Percentiles rank a stretch among this genome's conserved stretches.
Conservation (phyloP, 768 basidiomycete genomes). For the Boletales sp. region DNA sequence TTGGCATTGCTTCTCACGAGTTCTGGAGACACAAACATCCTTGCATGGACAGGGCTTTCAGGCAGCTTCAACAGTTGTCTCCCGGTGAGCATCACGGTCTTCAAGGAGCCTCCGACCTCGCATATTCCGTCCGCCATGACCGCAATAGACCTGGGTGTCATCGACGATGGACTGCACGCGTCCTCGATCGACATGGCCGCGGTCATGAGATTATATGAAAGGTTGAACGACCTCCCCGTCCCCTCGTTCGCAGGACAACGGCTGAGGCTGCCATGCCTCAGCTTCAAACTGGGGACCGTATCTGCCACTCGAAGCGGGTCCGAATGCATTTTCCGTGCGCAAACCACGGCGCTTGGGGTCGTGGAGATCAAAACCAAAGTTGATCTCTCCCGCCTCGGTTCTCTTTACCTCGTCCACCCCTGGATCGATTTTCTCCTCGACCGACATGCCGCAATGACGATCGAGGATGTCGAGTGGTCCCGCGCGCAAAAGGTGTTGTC, state of each 20-base stretch:
- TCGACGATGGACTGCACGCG: background rate
- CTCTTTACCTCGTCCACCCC: slow-evolving; percentile 12
- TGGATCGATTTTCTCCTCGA: slow-evolving; percentile 15
- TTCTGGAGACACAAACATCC: slow-evolving; percentile 4
- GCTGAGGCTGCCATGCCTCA: slow-evolving; percentile 10
- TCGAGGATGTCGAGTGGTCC: background rate
- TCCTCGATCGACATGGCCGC: background rate
- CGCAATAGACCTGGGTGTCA: background rate
- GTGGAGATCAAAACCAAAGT: slow-evolving; percentile 6
- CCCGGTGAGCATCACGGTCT: background rate
- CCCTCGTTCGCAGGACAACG: slow-evolving; percentile 1
- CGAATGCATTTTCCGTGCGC: background rate
- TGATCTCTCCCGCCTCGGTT: slow-evolving; percentile 2
- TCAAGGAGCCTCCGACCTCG: background rate
- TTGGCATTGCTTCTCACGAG: slow-evolving; percentile 3
- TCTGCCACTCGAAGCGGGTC: background rate
- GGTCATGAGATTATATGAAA: background rate
- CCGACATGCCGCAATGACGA: background rate
- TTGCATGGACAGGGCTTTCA: slow-evolving; percentile 7
- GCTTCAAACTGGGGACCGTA: slow-evolving; percentile 1
- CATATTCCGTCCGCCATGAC: background rate
- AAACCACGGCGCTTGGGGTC: background rate
- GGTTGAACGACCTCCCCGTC: background rate
- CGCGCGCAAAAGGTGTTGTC: background rate
- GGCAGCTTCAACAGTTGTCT: slow-evolving; percentile 10